Conservation (phyloP, 805 yeast species). For the Clavispora phyllophila region DNA sequence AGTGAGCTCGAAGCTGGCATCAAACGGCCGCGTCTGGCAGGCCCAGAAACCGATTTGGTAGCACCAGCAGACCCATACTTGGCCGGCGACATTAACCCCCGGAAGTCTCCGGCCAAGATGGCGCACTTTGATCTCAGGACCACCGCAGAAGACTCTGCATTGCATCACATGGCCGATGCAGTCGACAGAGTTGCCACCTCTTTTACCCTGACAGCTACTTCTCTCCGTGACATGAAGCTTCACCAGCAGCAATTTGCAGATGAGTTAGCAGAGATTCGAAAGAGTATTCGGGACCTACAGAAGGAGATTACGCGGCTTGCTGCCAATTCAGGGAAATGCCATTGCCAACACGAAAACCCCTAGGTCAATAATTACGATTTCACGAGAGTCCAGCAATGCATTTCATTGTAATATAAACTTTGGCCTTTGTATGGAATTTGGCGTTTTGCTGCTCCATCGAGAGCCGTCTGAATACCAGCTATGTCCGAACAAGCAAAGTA, state of each 20-base stretch:
- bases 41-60: neutral
- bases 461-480: no score
- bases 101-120: slow-evolving; percentile 7
- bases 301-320: neutral
- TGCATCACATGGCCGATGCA: slow-evolving; percentile 1
- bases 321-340: neutral
- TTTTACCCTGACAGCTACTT: slow-evolving; percentile 5
- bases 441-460: no score
- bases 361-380: no score
- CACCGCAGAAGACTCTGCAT: neutral
- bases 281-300: slow-evolving; percentile 6
- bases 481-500: no score
- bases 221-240: slow-evolving; percentile 7
- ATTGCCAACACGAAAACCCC: neutral
- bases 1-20: slow-evolving; percentile 21
- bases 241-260: slow-evolving; percentile 6
- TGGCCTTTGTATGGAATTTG: no score
- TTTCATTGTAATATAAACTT: no score
- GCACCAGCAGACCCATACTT: neutral
- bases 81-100: neutral
- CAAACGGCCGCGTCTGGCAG: neutral
- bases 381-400: no score
- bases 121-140: slow-evolving; percentile 4
- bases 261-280: slow-evolving; percentile 6
- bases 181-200: slow-evolving; percentile 6